Base-by-base conservation (phyloP, 2,329 filamentous ascomycete genomes). In the Aspergillus flavus region DNA sequence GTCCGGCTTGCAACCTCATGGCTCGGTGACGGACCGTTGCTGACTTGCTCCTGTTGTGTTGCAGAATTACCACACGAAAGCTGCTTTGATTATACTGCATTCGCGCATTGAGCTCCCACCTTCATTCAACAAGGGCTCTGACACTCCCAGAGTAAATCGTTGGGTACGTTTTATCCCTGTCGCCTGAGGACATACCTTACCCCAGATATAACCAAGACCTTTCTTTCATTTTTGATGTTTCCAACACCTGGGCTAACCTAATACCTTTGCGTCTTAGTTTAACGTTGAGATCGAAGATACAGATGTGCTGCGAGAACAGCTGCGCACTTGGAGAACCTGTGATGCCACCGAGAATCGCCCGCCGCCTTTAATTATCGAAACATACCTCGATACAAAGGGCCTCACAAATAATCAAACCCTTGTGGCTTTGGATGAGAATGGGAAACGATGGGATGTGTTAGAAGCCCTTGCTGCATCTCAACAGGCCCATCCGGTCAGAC, bases 231-330 rank as follows among this genome's bases (percentile, higher is more conserved):
- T 26, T 23, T 6, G 32, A 39, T 21, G 32, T 23, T 39, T 39
- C 28, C 62, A 21, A 59, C 59, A 32, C 26, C 34, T 59, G 45
- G 36, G 21, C 46, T 46, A 23, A 26, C 32, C 12, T 19, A 4
- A 7, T n/a, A 34, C n/a, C 36, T 36, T 55, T 32, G 6, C 21
- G n/a, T 2, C 30, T 39, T 73, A 98, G 95, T 99, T 97, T 80
- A 96, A 97, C 82, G 89, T 97, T 70, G 91, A 97, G 69, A 90
- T 97, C 52, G 91, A 96, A 71, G 95, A 99, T 71, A 94, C 94
- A 66, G 92, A 97, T 73, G 89, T 91, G 64, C 93, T 97, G 73
- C 85, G 86, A 72, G 90, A 96, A 68, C 91, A 95, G 68, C 85
- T 98, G 66, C 85, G 86, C 70, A 84, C 87, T 62, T 99, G 94